Conservation (phyloP, 352 stramenopile species). For the Pythium coloratum region DNA sequence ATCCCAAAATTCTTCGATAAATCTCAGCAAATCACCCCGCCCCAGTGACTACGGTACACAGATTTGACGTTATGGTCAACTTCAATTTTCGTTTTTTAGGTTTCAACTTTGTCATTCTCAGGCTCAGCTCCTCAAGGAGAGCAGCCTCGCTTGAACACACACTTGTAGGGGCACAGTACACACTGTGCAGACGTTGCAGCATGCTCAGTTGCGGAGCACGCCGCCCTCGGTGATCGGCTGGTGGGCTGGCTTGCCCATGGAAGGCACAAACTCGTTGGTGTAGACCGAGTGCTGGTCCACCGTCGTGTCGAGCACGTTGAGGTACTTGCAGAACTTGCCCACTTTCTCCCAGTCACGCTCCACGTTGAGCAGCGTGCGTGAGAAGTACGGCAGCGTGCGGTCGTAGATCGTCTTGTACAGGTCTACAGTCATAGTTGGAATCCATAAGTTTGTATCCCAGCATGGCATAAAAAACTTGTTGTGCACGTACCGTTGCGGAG, state of each 20-base stretch:
- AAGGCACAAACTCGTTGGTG: conserved; percentile 49
- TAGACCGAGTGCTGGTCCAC: conserved; percentile 58
- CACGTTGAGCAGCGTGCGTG: conserved; percentile 48
- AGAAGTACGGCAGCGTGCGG: conserved; percentile 52
- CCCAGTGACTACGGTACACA: background rate
- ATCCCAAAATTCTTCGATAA: conserved; percentile 1
- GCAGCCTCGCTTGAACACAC: too few relatives aligned
- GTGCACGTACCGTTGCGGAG: conserved; percentile 37
- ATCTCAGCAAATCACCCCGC: background rate
- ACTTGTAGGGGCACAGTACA: too few relatives aligned
- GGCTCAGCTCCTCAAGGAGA: background rate
- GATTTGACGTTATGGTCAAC: background rate
- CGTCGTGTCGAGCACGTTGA: conserved; percentile 42
- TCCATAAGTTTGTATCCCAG: background rate
- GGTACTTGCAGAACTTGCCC: conserved; percentile 56
- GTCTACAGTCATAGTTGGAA: conserved; percentile 18
- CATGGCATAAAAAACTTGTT: background rate
- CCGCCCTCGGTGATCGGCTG: conserved; percentile 41
- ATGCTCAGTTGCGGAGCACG: conserved; percentile 34
- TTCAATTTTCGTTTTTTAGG: background rate
- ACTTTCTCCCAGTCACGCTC: conserved; percentile 57
- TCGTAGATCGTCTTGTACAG: conserved; percentile 56
- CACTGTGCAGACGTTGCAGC: too few relatives aligned
- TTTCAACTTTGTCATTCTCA: background rate
- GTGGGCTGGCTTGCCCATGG: conserved; percentile 47